Percentiles rank a stretch among this genome's conserved stretches.
These are phyloP conservation scores for Drechslera avenae DNA, from an alignment of 2,329 filamentous ascomycete species.

Conservation along the genomic window DNA sequence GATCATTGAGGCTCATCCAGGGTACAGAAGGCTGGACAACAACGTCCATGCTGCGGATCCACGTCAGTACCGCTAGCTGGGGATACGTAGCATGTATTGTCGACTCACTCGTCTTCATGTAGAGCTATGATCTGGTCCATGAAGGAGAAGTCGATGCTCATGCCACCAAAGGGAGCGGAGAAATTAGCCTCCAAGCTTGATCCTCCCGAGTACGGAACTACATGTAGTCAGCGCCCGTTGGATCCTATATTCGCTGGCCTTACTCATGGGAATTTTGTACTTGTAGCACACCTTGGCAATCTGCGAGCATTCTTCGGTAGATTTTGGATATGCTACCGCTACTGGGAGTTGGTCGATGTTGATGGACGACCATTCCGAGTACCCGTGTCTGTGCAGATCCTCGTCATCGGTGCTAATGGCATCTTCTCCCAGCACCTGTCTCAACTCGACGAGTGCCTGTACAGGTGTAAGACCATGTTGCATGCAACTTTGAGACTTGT, in stretches of 20 bases:
- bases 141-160: slow-evolving; percentile 85
- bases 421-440: slow-evolving; percentile 60
- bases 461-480: slow-evolving; percentile 7
- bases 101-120: slow-evolving; percentile 71
- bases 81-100: neutral
- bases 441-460: slow-evolving; percentile 63
- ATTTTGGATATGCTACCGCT: slow-evolving; percentile 67
- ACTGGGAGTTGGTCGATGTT: slow-evolving; percentile 68
- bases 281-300: slow-evolving; percentile 76
- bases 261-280: slow-evolving; percentile 75
- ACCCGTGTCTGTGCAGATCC: slow-evolving; percentile 67
- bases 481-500: neutral
- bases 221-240: neutral
- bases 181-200: slow-evolving; percentile 90
- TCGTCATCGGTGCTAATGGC: slow-evolving; percentile 67
- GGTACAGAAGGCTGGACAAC: slow-evolving; percentile 89
- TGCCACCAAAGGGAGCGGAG: slow-evolving; percentile 81
- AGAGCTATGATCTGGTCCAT: slow-evolving; percentile 84
- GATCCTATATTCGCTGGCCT: slow-evolving; percentile 1
- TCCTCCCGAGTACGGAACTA: slow-evolving; percentile 82
- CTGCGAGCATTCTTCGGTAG: slow-evolving; percentile 66
- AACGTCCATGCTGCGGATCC: slow-evolving; percentile 70
- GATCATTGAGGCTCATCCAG: slow-evolving; percentile 88
- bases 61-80: slow-evolving; percentile 24
- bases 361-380: slow-evolving; percentile 72